phyloP scores from a whole-genome alignment of 1,139 yeast genomes.

The Pichia sp. region DNA sequence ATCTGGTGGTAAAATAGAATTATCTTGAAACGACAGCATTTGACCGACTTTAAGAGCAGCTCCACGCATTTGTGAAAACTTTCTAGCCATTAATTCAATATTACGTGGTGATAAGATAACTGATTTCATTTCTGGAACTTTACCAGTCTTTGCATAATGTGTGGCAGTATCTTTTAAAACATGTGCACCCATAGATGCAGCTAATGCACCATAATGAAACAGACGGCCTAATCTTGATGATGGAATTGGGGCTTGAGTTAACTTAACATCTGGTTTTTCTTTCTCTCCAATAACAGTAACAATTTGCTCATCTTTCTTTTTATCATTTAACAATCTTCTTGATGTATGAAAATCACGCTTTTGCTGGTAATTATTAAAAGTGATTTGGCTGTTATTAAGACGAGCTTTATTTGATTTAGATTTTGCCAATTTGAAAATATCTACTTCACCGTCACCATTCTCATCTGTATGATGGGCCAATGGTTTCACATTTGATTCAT shows the following conservation, averaged over 20 bases:
- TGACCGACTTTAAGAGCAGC: slow-evolving; percentile 97
- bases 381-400: no score
- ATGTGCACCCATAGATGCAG: slow-evolving; percentile 86
- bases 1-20: slow-evolving; percentile 76
- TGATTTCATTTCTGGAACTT: slow-evolving; percentile 49
- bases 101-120: slow-evolving; percentile 73
- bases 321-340: slow-evolving; percentile 4
- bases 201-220: slow-evolving; percentile 88
- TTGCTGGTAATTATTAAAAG: slow-evolving; percentile 10
- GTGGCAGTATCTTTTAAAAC: slow-evolving; percentile 75
- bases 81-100: slow-evolving; percentile 80
- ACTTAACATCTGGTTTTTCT: slow-evolving; percentile 37
- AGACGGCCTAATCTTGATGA: slow-evolving; percentile 77
- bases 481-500: slow-evolving; percentile 12
- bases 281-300: slow-evolving; percentile 31
- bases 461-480: slow-evolving; percentile 14
- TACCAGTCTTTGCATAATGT: slow-evolving; percentile 50
- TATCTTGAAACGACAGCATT: slow-evolving; percentile 89
- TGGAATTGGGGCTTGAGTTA: slow-evolving; percentile 74
- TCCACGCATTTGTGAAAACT: slow-evolving; percentile 92
- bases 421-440: slow-evolving; percentile 29
- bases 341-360: slow-evolving; percentile 16
- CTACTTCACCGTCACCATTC: slow-evolving; percentile 22
- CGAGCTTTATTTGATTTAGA: slow-evolving; percentile 21
- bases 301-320: background rate